These are phyloP conservation scores for Quercus parvula DNA, from an alignment of 306 rosid genomes.

Conservation along the genomic window DNA sequence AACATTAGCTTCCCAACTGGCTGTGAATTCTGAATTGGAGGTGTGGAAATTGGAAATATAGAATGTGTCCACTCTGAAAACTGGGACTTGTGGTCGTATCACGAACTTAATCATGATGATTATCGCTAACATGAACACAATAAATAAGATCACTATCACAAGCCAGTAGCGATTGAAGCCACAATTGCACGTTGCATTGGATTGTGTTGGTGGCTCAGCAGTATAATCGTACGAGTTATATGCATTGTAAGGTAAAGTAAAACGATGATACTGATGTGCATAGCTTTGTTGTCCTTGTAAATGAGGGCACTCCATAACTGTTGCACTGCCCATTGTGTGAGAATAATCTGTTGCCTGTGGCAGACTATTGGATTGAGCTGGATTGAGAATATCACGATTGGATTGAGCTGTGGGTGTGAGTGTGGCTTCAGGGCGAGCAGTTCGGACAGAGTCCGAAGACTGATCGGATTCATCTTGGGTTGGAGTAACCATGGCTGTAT, in stretches of 20 bases:
- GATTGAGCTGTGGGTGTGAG: too few relatives aligned
- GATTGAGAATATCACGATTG: too few relatives aligned
- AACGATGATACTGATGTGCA: too few relatives aligned
- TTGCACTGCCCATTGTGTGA: too few relatives aligned
- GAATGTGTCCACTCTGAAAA: constrained; percentile 27
- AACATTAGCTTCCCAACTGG: constrained; percentile 35
- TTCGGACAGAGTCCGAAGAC: not conserved
- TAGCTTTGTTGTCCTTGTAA: too few relatives aligned
- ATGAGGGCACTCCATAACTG: too few relatives aligned
- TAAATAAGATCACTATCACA: not conserved
- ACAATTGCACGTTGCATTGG: not conserved
- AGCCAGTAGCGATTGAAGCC: constrained; percentile 34
- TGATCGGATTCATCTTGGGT: not conserved
- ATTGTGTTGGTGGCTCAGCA: not conserved
- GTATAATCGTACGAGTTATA: too few relatives aligned
- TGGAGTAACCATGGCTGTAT: constrained; percentile 17
- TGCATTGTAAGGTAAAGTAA: too few relatives aligned
- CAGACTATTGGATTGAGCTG: too few relatives aligned
- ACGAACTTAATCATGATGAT: constrained; percentile 15
- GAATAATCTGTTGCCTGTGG: too few relatives aligned
- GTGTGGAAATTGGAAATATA: constrained; percentile 35
- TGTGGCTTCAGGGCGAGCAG: not conserved
- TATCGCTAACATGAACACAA: not conserved
- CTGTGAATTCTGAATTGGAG: constrained; percentile 9
- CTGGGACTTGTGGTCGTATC: constrained; percentile 30